These are phyloP conservation scores for Diplodia sapinea DNA, from an alignment of 2,329 filamentous ascomycete genomes.

Conservation along the genomic window DNA sequence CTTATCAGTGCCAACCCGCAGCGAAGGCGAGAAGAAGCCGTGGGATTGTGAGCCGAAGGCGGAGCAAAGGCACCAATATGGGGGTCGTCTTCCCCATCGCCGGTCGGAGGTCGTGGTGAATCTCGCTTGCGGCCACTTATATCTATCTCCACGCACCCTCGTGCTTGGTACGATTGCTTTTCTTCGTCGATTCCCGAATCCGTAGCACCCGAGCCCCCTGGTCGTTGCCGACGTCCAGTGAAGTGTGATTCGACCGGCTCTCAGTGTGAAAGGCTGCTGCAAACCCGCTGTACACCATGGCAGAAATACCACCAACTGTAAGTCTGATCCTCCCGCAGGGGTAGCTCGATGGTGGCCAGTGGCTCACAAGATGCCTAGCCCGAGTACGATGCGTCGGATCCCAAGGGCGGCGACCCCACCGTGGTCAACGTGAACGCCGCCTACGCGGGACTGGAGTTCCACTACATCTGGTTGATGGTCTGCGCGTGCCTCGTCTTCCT, in stretches of 20 bases:
- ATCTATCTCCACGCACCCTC: not conserved
- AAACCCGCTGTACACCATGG: conserved; percentile 6
- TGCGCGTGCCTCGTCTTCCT: conserved; percentile 68
- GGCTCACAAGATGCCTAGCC: conserved; percentile 39
- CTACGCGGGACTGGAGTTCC: conserved; percentile 64
- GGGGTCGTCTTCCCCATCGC: conserved; percentile 1
- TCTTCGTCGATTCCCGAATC: conserved; percentile 10
- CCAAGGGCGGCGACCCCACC: conserved; percentile 61
- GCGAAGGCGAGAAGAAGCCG: not conserved
- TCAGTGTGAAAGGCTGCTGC: not conserved
- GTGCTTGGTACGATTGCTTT: not conserved
- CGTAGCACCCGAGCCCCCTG: not conserved
- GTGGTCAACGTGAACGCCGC: conserved; percentile 63
- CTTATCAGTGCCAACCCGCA: conserved; percentile 25
- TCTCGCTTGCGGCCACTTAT: not conserved
- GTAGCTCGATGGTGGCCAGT: conserved; percentile 18
- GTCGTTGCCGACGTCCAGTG: conserved; percentile 2
- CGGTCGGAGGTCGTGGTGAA: not conserved
- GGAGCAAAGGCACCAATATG: conserved; percentile 5
- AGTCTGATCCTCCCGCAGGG: not conserved
- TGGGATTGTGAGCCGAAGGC: conserved; percentile 5
- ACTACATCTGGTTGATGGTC: conserved; percentile 66
- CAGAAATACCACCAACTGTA: conserved; percentile 26
- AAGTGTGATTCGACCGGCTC: not conserved
- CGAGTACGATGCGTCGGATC: conserved; percentile 50